These are phyloP conservation scores for Leptodontidium sp. DNA, from an alignment of 2,329 filamentous ascomycete genomes.

Conservation along the genomic window DNA sequence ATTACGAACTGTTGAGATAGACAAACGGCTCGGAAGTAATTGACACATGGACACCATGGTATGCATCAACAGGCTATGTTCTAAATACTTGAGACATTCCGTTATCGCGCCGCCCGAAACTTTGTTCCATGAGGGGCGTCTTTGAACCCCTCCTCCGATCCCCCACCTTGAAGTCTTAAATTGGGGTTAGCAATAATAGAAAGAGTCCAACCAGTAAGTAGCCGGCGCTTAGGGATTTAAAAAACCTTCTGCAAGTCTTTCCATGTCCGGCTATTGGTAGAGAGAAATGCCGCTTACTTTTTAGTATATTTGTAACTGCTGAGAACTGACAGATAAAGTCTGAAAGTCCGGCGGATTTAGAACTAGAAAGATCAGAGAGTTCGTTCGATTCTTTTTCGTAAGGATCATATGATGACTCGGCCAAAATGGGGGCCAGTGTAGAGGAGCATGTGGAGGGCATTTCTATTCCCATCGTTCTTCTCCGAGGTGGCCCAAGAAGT, in stretches of 20 bases:
- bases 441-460: not conserved
- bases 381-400: not conserved
- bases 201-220: not conserved
- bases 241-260: not conserved
- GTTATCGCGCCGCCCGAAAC: not conserved
- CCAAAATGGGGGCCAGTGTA: not conserved
- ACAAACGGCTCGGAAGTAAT: not conserved
- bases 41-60: not conserved
- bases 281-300: too few relatives aligned
- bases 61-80: not conserved
- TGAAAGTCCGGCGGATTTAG: not conserved
- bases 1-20: not conserved
- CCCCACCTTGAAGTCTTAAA: not conserved
- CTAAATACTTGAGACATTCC: not conserved
- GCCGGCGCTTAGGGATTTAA: not conserved
- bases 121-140: not conserved
- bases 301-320: too few relatives aligned
- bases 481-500: not conserved
- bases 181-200: not conserved
- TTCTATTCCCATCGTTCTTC: not conserved
- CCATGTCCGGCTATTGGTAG: not conserved
- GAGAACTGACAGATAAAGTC: too few relatives aligned
- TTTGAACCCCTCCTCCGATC: constrained; percentile 1
- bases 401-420: constrained; percentile 4
- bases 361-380: not conserved